Evolutionary conservation across 768 basidiomycete species (phyloP), one percentile per base, ranked within the genome.

Genomic region (Chiua virens): DNA sequence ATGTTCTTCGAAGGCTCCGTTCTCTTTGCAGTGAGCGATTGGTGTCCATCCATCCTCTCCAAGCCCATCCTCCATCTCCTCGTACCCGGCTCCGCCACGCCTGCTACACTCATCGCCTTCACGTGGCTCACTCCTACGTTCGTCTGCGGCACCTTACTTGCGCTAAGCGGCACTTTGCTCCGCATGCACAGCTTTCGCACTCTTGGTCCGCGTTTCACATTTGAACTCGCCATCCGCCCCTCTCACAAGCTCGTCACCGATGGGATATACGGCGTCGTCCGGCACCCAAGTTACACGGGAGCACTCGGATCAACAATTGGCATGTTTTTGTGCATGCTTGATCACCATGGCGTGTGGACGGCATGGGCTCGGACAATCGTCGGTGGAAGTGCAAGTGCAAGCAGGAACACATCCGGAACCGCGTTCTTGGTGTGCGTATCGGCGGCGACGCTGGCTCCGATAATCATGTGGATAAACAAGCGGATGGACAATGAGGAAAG

Each of bases 281-380:
- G 70, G 1, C 70, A 71, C 49, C 70, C 70, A 5, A 61, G 60
- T 18, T 70, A 71, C 39, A 58, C 57, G 1, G 68, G 48, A 30
- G 13, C 30, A 14, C 13, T 30, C 30, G 30, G 30, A 30, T 30
- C 30, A 11, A 13, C 11, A 30, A 6, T 14, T 10, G 30, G 30
- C 30, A 30, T 30, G 30, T 13, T 30, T 14, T 14, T 30, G 30
- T 30, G 30, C 30, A 14, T 30, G 2, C 3, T 30, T 30, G 30
- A 30, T 30, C 30, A 10, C 4, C 30, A 30, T 10, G 13, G 30
- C 30, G 11, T 30, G 30, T 30, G 30, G 11, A 13, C 13, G 3
- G 30, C 30, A 30, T 30, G 30, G 30, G 11, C 13, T 30, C 30
- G 30, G 13, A 30, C 30, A 30, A 30, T 30, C 30, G 13, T 30